phyloP scores from a whole-genome alignment of 345 rosid genomes.

The Gossypium anomalum region DNA sequence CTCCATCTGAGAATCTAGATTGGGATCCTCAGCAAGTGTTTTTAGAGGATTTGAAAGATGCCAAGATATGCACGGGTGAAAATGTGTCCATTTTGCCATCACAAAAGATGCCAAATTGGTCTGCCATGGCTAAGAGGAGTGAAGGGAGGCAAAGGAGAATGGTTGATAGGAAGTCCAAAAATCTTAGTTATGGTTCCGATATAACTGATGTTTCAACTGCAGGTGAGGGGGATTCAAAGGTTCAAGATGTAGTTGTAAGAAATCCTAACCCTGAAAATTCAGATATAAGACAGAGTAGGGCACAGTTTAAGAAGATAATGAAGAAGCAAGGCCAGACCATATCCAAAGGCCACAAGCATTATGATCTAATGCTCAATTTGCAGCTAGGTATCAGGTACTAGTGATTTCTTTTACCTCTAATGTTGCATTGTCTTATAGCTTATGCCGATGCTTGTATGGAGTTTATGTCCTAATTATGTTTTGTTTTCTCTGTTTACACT shows the following conservation, averaged over 20 bases:
- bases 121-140: constrained; percentile 32
- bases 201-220: constrained; percentile 20
- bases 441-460: background rate
- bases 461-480: background rate
- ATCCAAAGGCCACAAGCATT: constrained; percentile 90
- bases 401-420: background rate
- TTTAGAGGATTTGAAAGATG: constrained; percentile 47
- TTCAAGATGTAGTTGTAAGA: constrained; percentile 39
- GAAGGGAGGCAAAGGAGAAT: constrained; percentile 48
- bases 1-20: constrained; percentile 42
- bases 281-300: constrained; percentile 27
- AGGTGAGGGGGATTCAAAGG: constrained; percentile 36
- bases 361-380: constrained; percentile 96
- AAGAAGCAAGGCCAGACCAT: constrained; percentile 85
- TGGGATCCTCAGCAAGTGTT: constrained; percentile 84
- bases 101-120: constrained; percentile 71
- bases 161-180: constrained; percentile 60
- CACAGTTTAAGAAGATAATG: constrained; percentile 39
- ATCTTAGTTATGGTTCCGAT: constrained; percentile 31
- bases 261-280: constrained; percentile 32
- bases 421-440: background rate
- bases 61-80: constrained; percentile 55
- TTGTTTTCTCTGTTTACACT: constrained; percentile 11
- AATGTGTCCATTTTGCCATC: constrained; percentile 66
- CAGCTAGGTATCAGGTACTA: constrained; percentile 91